Base-by-base conservation (phyloP, 441 rosid species). In the Rhodomyrtus psidioides region DNA sequence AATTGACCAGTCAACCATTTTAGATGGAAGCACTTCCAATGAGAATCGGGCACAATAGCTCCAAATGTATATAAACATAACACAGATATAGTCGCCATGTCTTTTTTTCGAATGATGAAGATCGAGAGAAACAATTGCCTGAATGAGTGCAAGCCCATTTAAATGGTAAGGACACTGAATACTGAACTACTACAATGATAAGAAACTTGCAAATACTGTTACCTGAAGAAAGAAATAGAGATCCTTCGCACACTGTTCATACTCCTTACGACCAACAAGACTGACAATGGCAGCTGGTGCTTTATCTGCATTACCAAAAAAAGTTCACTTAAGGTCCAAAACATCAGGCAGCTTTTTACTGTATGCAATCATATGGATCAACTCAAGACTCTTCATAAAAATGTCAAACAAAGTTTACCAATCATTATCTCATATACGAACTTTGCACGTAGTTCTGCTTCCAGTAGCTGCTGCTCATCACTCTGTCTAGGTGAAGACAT, bases 201-300 rank as follows among this genome's bases (percentile, higher is more conserved):
- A 56, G 34, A 79, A 59, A 51, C 24, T 28, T 75, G 65, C 65
- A 26, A 42, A 4, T 42, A 34, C 14, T 15, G 30, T 24, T 93
- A 95, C 99, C 98, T 98, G 99, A 87, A 98, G 94, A 90, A 98
- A 95, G 92, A 93, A 95, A 90, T 98, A 98, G 82, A 98, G 94
- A 88, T 98, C 99, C 91, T 92, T 95, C 0, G 95, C 98, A 86
- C 95, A 93, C 88, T 96, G 98, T 91, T 95, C 96, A 79, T 98
- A 98, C 90, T 98, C 99, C 92, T 91, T 96, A 44, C 94, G 94
- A 85, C 99, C 99, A 70, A 98, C 95, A 83, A 98, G 96, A 54
- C 98, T 88, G 26, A 95, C 96, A 81, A 98, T 88, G n/a, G 97
- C 85, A 53, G 95, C 93, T 6, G 99, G 99, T 65, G 99, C 98